phyloP scores from a whole-genome alignment of 2,329 filamentous ascomycete genomes.

The Ascochyta koolunga region DNA sequence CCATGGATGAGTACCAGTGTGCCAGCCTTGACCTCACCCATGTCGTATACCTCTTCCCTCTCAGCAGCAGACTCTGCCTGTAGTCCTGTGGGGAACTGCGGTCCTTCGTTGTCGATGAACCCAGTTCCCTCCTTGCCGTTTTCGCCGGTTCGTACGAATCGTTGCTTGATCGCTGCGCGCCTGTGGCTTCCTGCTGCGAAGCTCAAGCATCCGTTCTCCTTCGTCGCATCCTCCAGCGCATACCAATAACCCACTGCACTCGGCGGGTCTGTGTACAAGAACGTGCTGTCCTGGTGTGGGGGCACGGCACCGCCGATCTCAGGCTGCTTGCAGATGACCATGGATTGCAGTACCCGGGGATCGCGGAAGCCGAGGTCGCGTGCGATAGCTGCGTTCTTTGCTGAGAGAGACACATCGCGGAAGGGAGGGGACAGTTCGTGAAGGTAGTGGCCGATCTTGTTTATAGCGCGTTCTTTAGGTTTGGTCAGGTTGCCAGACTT shows the following conservation, averaged over 20 bases:
- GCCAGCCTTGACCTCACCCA: conserved; percentile 89
- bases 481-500: conserved; percentile 68
- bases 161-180: conserved; percentile 70
- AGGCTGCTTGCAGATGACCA: conserved; percentile 98
- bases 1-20: conserved; percentile 93
- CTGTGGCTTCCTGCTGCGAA: conserved; percentile 84
- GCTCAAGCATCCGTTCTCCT: conserved; percentile 84
- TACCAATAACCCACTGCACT: conserved; percentile 97
- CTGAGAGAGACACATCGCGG: conserved; percentile 60
- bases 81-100: conserved; percentile 61
- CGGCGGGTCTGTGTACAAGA: conserved; percentile 87
- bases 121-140: conserved; percentile 48
- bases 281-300: conserved; percentile 90
- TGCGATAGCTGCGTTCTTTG: conserved; percentile 68
- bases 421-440: conserved; percentile 55
- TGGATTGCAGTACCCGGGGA: conserved; percentile 83
- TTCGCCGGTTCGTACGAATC: conserved; percentile 71
- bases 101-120: conserved; percentile 68
- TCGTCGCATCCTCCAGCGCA: conserved; percentile 88
- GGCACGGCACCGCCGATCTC: conserved; percentile 92
- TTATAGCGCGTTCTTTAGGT: conserved; percentile 84
- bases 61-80: conserved; percentile 51
- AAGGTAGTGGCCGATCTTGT: conserved; percentile 64
- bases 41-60: conserved; percentile 66
- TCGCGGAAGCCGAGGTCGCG: conserved; percentile 74